Base-by-base conservation (phyloP, 257 asterid species). In the Penstemon davidsonii region DNA sequence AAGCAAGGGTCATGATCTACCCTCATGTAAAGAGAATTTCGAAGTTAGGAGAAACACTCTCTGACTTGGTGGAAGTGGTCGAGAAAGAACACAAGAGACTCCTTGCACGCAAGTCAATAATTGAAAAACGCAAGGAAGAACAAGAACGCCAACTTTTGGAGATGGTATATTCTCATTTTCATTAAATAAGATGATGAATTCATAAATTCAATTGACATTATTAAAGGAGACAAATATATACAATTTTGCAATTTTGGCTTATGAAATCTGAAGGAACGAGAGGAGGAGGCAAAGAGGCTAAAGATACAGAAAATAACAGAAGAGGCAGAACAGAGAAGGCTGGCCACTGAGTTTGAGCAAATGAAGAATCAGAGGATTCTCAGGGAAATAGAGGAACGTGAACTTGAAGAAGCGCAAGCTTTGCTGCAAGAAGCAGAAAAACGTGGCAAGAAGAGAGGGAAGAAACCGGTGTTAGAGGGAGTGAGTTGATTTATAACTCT, bases 51-150 rank as follows among this genome's bases (percentile, higher is more conserved):
- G 90, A 83, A 53, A 66, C 73, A 3, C 74, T 86, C 76, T 33
- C 89, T 42, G 82, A 78, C 67, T 76, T 93, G 55, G 83, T 86
- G 19, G 95, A 85, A 68, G 76, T 82, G 42, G 95, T 93, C 50
- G 97, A 93, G 77, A 93, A 80, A 73, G 97, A 93, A 54, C 97
- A 90, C 89, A 90, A 71, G 71, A 83, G 95, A 68, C 96, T 93
- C 75, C 97, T 93, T 85, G 98, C 97, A 6, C 94, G 95, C 63
- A 89, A 87, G 76, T 81, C 90, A 15, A 76, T 89, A 69, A 89
- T 89, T 38, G 96, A 89, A 79, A 91, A 88, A 70, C 98, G 97
- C 78, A 93, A 93, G 82, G 98, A 93, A 82, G 97, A 93, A 67
- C 97, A 93, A 73, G 98, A 93, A 61, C 91, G 94, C 3, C 90